phyloP scores from a whole-genome alignment of 2,329 filamentous ascomycete species.

The Biscogniauxia mediterranea region DNA sequence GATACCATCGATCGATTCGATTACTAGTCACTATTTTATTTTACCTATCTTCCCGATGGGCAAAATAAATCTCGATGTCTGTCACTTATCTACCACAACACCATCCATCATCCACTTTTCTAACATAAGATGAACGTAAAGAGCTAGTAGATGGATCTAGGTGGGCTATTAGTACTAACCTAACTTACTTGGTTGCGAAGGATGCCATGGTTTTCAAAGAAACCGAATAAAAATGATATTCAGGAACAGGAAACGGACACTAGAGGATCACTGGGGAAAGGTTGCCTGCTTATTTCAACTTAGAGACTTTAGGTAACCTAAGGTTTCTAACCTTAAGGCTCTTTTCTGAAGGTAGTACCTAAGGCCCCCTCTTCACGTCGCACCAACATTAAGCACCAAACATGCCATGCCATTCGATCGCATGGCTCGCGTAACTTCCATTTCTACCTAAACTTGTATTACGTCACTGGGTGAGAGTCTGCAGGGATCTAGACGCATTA shows the following conservation, averaged over 20 bases:
- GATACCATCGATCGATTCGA: neutral
- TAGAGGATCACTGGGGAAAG: too few relatives aligned
- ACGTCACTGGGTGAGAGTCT: conserved; percentile 1
- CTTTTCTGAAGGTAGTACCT: too few relatives aligned
- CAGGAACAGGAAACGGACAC: conserved; percentile 1
- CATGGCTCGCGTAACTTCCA: neutral
- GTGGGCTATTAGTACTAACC: too few relatives aligned
- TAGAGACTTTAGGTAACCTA: too few relatives aligned
- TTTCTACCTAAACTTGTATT: neutral
- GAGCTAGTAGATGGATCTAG: too few relatives aligned
- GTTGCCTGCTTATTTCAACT: neutral
- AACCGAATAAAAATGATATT: neutral
- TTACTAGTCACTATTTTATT: neutral
- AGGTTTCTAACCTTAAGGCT: too few relatives aligned
- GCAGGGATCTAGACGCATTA: neutral
- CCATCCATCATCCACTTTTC: neutral
- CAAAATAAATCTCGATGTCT: neutral
- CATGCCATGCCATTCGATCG: neutral
- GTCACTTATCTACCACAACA: neutral
- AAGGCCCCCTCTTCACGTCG: too few relatives aligned
- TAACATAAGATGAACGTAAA: too few relatives aligned
- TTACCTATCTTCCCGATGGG: too few relatives aligned
- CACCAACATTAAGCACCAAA: too few relatives aligned
- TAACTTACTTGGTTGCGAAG: neutral
- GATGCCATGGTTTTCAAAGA: neutral